Percentiles rank a stretch among this genome's conserved stretches.
Evolutionary conservation across 306 rosid species (phyloP).

Genomic region (Lotus japonicus): DNA sequence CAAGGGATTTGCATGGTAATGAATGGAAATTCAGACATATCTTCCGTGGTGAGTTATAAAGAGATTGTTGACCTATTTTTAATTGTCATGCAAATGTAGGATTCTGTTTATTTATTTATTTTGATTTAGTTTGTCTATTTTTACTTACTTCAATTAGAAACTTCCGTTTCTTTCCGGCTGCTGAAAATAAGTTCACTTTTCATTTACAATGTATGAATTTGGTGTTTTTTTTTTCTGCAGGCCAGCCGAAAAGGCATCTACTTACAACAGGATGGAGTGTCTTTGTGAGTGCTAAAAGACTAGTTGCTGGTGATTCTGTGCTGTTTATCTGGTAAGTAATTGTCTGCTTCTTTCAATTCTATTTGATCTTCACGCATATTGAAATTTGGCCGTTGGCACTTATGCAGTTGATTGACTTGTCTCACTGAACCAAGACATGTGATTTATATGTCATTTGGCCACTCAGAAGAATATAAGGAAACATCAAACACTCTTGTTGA

Average conservation of each 20-base stretch:
- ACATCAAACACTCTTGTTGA: not conserved
- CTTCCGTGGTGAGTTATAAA: constrained; percentile 43
- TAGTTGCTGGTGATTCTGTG: constrained; percentile 94
- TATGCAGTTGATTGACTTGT: constrained; percentile 6
- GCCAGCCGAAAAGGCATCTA: constrained; percentile 98
- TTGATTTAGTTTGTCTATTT: not conserved
- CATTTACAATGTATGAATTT: not conserved
- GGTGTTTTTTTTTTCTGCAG: constrained; percentile 41
- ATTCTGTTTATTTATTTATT: too few relatives aligned
- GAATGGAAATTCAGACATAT: constrained; percentile 55
- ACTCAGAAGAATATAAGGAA: not conserved
- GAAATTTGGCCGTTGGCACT: constrained; percentile 2
- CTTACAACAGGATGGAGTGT: constrained; percentile 99
- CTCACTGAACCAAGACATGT: constrained; percentile 1
- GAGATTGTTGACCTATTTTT: not conserved
- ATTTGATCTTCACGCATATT: not conserved
- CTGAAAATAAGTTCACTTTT: not conserved
- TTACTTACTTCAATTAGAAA: not conserved
- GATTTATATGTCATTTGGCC: not conserved
- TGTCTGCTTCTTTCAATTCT: not conserved
- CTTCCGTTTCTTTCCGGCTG: not conserved
- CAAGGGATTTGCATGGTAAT: constrained; percentile 44
- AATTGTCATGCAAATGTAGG: not conserved
- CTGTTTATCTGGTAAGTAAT: constrained; percentile 80
- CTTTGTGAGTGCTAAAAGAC: constrained; percentile 94